Evolutionary conservation across 2,329 filamentous ascomycete species (phyloP), one percentile per base, ranked within the genome.

Genomic region (Fusarium begoniae): DNA sequence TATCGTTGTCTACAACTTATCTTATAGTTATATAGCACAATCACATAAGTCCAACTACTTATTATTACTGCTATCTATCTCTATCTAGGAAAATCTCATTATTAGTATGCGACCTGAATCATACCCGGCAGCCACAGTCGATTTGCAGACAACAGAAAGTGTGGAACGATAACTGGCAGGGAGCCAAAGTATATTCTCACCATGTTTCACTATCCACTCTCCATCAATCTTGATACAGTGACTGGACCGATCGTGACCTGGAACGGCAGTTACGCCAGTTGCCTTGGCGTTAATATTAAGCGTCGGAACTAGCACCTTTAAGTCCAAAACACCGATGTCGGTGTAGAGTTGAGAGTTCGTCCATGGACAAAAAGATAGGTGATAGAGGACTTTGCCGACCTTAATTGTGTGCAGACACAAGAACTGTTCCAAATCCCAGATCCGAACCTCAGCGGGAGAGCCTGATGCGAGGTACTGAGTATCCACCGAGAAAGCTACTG

Each of bases 301-400:
- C 9, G 2, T n/a, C 14, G 18, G 2, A 0, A 6, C 8, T 28
- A 11, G 32, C 1, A 50, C 5, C 2, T 6, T 0, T 0, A 24
- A 6, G 32, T 50, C 4, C 15, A 50, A 6, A 6, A 2, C 0
- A 15, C 56, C 32, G 2, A 30, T 6, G 0, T 50, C 20, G 0
- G 56, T 50, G 4, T 59, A 8, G 30, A 59, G 32, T 0, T 1
- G 17, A 5, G 32, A 38, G 11, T 59, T 59, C 0, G 8, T 30
- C 24, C 14, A 4, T 20, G 0, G 9, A 15, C 12, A 4, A 1
- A 59, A 59, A 15, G 43, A 38, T 5, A 59, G 8, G 2, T 1
- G 20, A 14, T 2, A 0, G 0, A 38, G 8, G 2, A 0, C 0
- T 11, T 0, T 2, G 0, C n/a, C 6, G 4, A 38, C 5, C 2